These are phyloP conservation scores for Pelargonium nanum DNA, from an alignment of 345 rosid genomes.

Conservation along the genomic window DNA sequence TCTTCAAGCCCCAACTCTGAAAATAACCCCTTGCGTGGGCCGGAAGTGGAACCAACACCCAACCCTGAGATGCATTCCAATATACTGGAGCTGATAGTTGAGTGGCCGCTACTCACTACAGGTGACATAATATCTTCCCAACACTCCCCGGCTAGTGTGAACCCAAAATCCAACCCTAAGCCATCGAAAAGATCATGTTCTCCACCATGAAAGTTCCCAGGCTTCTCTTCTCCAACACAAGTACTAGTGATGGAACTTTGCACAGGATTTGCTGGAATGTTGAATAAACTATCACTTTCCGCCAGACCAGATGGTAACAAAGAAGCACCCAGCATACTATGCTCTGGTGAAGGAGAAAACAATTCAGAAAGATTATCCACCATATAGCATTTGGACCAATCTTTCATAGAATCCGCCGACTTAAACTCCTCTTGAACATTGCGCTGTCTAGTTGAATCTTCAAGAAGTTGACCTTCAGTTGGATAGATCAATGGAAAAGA, in stretches of 20 bases:
- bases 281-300: constrained; percentile 16
- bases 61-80: constrained; percentile 22
- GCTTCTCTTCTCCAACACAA: constrained; percentile 14
- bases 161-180: constrained; percentile 24
- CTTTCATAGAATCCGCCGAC: constrained; percentile 25
- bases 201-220: constrained; percentile 16
- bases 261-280: constrained; percentile 11
- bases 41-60: constrained; percentile 20
- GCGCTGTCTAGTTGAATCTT: constrained; percentile 14
- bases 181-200: constrained; percentile 41
- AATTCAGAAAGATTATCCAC: constrained; percentile 43
- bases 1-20: constrained; percentile 68
- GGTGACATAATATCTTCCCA: constrained; percentile 26
- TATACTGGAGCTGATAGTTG: constrained; percentile 8
- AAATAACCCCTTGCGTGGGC: constrained; percentile 50
- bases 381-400: constrained; percentile 32
- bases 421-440: constrained; percentile 27
- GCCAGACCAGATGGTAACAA: constrained; percentile 15
- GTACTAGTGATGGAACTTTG: constrained; percentile 17
- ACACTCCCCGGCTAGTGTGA: constrained; percentile 14
- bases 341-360: constrained; percentile 35
- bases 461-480: constrained; percentile 14
- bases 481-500: constrained; percentile 9
- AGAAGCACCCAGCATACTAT: constrained; percentile 13
- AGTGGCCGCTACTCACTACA: constrained; percentile 3